Base-by-base conservation (phyloP, 768 basidiomycete genomes). In the Lepiota subincarnata region DNA sequence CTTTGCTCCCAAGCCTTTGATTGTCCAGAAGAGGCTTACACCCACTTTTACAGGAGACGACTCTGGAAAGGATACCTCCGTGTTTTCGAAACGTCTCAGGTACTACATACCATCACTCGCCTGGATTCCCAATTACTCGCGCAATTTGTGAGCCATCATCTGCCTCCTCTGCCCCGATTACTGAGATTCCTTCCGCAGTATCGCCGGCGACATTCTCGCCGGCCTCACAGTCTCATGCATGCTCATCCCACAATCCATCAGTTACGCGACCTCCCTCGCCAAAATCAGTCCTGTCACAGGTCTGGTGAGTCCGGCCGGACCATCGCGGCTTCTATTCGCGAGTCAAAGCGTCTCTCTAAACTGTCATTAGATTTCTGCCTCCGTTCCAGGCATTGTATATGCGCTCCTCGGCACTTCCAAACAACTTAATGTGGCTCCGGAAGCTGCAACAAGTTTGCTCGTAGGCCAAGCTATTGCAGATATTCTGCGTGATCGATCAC, bases 191-290 rank as follows among this genome's bases (percentile, higher is more conserved):
- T 45, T 22, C 19, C 37, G 11, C 55, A 74, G 74, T 39, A 63
- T 75, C 36, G 68, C 68, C 35, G 76, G 69, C 22, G 92, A 95
- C 67, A 60, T 91, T n/a, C 73, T 92, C 0, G 91, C 90, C 22
- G 95, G 94, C 14, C 63, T 93, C 24, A 93, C 93, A 0, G 84
- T 97, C 7, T 87, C 89, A 16, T 85, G 83, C 47, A 87, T 91
- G 79, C 75, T 91, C 40, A 87, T 91, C 63, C 89, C 90, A 5
- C 86, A 91, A 66, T 89, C 91, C 1, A 89, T 97, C 66, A 92
- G 89, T 66, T 97, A 98, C 63, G 95, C 92, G 6, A 84, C 89
- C 2, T 88, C 92, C 0, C 73, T 98, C 10, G 92, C 94, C 14
- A 84, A 89, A 59, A 72, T 97, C 37, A 88, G 82, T 57, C 93